Conservation (phyloP, 768 basidiomycete genomes). For the Sistotremastrum niveocremeum region DNA sequence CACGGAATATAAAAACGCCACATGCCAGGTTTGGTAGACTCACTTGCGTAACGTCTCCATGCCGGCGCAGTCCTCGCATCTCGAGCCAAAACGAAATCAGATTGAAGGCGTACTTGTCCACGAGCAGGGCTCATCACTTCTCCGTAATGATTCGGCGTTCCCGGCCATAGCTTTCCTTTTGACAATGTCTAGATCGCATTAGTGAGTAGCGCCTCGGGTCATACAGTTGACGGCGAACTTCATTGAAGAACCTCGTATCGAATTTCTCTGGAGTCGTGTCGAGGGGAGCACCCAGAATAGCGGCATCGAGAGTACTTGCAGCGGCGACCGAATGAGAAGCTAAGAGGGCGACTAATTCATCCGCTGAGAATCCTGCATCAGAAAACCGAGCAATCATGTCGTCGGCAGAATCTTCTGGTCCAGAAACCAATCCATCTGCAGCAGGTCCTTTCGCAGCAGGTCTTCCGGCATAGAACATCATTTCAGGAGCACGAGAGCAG, state of each 20-base stretch:
- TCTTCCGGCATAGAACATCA: constrained; percentile 12
- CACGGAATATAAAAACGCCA: too few relatives aligned
- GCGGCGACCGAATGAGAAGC: constrained; percentile 10
- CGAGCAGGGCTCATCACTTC: constrained; percentile 7
- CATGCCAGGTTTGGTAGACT: background rate
- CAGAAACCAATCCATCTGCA: constrained; percentile 11
- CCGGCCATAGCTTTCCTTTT: constrained; percentile 9
- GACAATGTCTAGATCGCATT: too few relatives aligned
- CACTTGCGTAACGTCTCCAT: constrained; percentile 10
- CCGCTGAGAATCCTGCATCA: constrained; percentile 9
- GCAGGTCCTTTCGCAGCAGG: constrained; percentile 9
- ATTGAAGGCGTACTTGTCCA: constrained; percentile 9
- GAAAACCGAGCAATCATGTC: constrained; percentile 8
- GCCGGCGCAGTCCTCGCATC: constrained; percentile 7
- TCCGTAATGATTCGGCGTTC: constrained; percentile 3
- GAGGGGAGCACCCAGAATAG: constrained; percentile 2
- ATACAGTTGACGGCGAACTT: background rate
- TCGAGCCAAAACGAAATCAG: constrained; percentile 9
- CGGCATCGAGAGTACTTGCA: constrained; percentile 8
- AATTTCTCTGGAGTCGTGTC: constrained; percentile 6
- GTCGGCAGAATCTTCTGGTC: constrained; percentile 13
- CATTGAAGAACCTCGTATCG: constrained; percentile 7
- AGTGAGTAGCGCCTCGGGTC: background rate
- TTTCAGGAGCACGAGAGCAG: constrained; percentile 10
- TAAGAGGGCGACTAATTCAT: constrained; percentile 10